Conservation (phyloP, 2,329 filamentous ascomycete genomes). For the Pochonia chlamydosporia region DNA sequence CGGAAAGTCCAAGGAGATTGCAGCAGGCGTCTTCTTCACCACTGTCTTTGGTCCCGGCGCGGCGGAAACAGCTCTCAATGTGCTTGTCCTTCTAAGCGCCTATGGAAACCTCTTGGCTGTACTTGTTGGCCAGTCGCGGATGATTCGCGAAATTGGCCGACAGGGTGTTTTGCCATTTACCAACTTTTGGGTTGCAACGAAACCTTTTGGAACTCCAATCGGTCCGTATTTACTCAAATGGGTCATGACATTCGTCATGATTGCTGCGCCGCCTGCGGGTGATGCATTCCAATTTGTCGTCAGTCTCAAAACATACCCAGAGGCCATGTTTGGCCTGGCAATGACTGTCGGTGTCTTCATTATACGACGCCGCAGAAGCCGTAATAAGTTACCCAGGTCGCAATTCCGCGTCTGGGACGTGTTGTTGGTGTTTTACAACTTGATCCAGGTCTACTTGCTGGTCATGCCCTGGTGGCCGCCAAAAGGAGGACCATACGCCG, state of each 20-base stretch:
- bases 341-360: conserved; percentile 53
- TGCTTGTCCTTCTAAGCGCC: conserved; percentile 49
- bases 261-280: conserved; percentile 53
- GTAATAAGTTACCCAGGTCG: conserved; percentile 38
- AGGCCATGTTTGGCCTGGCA: conserved; percentile 49
- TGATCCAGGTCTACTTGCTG: conserved; percentile 55
- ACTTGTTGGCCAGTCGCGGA: conserved; percentile 46
- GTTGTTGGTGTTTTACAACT: conserved; percentile 52
- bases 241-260: conserved; percentile 52
- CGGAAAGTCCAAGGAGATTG: conserved; percentile 34
- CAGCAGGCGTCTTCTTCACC: conserved; percentile 53
- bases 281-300: conserved; percentile 63
- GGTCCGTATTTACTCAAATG: conserved; percentile 55
- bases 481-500: conserved; percentile 48
- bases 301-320: conserved; percentile 53
- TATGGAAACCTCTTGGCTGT: conserved; percentile 55
- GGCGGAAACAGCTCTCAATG: conserved; percentile 48
- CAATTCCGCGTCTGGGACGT: conserved; percentile 56
- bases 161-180: conserved; percentile 58
- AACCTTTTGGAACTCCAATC: conserved; percentile 57
- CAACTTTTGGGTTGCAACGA: conserved; percentile 55
- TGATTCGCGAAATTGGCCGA: conserved; percentile 55
- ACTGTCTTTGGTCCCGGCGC: conserved; percentile 46
- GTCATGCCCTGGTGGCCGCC: conserved; percentile 71
- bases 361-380: conserved; percentile 48